Conservation (phyloP, 2,329 filamentous ascomycete genomes). For the Polytolypa hystricis region DNA sequence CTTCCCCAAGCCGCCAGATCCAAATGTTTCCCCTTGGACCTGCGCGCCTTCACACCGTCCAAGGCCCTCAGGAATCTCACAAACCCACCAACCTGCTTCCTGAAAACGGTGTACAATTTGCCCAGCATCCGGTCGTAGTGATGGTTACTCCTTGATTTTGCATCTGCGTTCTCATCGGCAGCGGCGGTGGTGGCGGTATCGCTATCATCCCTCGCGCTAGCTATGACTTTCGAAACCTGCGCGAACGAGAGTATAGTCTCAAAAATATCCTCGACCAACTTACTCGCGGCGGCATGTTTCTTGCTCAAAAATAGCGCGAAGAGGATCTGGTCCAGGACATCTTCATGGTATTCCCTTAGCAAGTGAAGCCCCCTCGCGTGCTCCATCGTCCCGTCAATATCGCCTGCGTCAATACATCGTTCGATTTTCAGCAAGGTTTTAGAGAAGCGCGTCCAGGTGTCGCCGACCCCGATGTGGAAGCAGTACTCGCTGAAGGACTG, state of each 20-base stretch:
- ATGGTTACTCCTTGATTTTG: too few relatives aligned
- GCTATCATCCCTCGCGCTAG: slow-evolving; percentile 7
- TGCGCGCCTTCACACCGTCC: slow-evolving; percentile 52
- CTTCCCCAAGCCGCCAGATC: slow-evolving; percentile 16
- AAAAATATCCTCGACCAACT: slow-evolving; percentile 67
- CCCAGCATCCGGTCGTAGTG: slow-evolving; percentile 19
- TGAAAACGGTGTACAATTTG: slow-evolving; percentile 54
- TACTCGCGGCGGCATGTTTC: slow-evolving; percentile 60
- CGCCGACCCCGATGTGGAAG: slow-evolving; percentile 63
- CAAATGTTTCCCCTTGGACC: slow-evolving; percentile 18
- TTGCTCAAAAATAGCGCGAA: slow-evolving; percentile 62
- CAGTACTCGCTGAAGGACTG: slow-evolving; percentile 63
- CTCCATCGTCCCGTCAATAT: slow-evolving; percentile 36
- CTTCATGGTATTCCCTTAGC: slow-evolving; percentile 59
- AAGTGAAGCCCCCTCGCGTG: slow-evolving; percentile 52
- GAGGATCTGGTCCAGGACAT: slow-evolving; percentile 64
- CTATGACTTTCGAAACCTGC: slow-evolving; percentile 21
- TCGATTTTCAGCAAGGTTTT: slow-evolving; percentile 54
- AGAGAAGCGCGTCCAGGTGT: slow-evolving; percentile 63
- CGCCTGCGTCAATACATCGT: slow-evolving; percentile 39
- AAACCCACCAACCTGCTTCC: slow-evolving; percentile 63
- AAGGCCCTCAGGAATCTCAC: slow-evolving; percentile 56
- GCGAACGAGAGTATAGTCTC: slow-evolving; percentile 60
- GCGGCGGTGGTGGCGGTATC: background rate
- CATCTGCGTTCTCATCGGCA: background rate